Conservation (phyloP, 768 basidiomycete species). For the Boletus patriciae region DNA sequence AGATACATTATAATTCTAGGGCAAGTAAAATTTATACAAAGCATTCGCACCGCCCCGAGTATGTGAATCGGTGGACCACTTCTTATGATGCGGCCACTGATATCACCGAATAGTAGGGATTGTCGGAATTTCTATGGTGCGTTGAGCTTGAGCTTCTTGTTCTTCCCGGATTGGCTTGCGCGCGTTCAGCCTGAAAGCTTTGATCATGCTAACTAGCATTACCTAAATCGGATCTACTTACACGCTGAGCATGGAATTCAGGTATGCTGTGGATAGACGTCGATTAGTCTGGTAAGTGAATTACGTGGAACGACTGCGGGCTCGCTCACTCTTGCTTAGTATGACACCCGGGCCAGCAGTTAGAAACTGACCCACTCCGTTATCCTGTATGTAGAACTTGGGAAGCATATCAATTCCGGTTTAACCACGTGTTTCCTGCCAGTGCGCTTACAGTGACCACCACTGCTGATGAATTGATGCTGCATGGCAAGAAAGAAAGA, state of each 20-base stretch:
- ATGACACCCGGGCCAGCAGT: slow-evolving; percentile 10
- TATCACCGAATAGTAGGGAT: slow-evolving; percentile 15
- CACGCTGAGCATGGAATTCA: slow-evolving; percentile 20
- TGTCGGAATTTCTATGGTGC: slow-evolving; percentile 19
- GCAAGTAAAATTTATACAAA: no score
- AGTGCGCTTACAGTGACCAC: slow-evolving; percentile 9
- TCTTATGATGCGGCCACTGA: not conserved
- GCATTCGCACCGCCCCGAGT: no score
- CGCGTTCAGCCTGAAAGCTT: slow-evolving; percentile 13
- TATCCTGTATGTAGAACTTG: slow-evolving; percentile 21
- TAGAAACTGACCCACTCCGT: not conserved
- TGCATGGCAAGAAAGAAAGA: not conserved
- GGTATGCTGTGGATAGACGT: slow-evolving; percentile 12
- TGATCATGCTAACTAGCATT: not conserved
- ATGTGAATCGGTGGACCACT: no score
- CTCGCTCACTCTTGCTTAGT: slow-evolving; percentile 20
- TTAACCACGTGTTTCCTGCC: not conserved
- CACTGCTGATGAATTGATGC: slow-evolving; percentile 12
- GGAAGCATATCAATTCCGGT: not conserved
- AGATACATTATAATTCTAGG: no score
- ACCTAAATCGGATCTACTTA: not conserved
- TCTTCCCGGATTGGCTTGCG: slow-evolving; percentile 20
- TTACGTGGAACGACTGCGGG: not conserved
- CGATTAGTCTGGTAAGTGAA: not conserved
- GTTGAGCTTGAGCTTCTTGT: not conserved